These are phyloP conservation scores for Fusarium robinianum DNA, from an alignment of 2,329 filamentous ascomycete genomes.

Conservation along the genomic window DNA sequence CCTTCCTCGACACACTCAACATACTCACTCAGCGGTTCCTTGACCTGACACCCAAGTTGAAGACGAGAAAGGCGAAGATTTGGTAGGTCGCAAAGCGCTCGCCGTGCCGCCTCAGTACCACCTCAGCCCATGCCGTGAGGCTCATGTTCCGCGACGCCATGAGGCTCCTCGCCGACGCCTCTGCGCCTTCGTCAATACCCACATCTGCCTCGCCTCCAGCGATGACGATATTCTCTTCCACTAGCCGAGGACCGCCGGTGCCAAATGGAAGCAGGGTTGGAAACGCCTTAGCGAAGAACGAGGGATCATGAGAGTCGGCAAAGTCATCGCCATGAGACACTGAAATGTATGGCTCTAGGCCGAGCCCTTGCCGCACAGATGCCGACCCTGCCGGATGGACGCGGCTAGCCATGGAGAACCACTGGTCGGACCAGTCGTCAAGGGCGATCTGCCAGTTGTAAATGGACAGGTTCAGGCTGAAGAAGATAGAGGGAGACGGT, in stretches of 20 bases:
- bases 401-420: background rate
- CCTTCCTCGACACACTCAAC: background rate
- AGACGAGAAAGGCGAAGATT: conserved; percentile 7
- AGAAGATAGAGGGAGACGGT: background rate
- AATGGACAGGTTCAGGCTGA: conserved; percentile 1
- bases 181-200: background rate
- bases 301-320: conserved; percentile 13
- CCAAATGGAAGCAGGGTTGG: conserved; percentile 18
- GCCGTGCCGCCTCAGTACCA: background rate
- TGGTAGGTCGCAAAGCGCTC: conserved; percentile 2
- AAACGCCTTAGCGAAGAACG: conserved; percentile 22
- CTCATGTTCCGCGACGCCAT: background rate
- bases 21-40: conserved; percentile 8
- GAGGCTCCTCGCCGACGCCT: background rate
- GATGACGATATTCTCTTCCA: background rate
- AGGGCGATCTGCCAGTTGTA: background rate
- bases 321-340: conserved; percentile 14
- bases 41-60: conserved; percentile 3
- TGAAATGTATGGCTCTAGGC: conserved; percentile 3
- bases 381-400: conserved; percentile 6
- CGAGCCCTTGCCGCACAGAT: background rate
- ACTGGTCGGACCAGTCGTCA: background rate
- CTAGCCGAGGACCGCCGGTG: conserved; percentile 7
- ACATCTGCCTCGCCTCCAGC: background rate
- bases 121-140: background rate